Base-by-base conservation (phyloP, 2,329 filamentous ascomycete species). In the Aspergillus ochraceus region DNA sequence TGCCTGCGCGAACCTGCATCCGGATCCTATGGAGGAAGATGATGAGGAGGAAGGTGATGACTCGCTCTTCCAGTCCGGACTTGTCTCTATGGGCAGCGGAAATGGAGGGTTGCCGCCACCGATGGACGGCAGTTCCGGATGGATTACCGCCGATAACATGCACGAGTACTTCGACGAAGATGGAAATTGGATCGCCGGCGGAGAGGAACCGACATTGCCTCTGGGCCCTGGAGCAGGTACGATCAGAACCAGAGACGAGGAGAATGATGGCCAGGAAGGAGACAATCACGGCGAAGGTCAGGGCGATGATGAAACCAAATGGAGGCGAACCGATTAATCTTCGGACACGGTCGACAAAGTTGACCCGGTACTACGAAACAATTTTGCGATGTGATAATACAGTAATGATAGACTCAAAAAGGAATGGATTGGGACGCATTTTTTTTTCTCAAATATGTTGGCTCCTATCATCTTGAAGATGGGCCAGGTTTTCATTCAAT, bases 131-230 rank as follows among this genome's bases (percentile, higher is more conserved):
- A 81, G 80, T 58, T 80, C 79, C 1, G 80, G 80, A 9, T 82
- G 80, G 80, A 81, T 98, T 71, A 98, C 94, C 17, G 90, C 91
- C 9, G 94, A 97, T 58, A 98, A 97, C 69, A 88, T 96, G 73
- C 82, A 89, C 64, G 86, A 96, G 66, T 96, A 87, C 71, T 90
- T 95, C 75, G 90, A 95, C 68, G 87, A 84, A 62, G 84, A 92
- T 9, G 91, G 91, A 2, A 92, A 94, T 71, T 94, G 89, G 85
- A 89, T 90, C 64, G 84, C 80, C 68, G 46, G 81, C 72, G 60
- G 79, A 66, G 72, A 84, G 56, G 70, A 70, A 55, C 73, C 74
- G 55, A 65, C 65, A 53, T 65, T 75, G 59, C 65, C 70, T 12
- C 60, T 81, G 50, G 81, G 80, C 57, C 78, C 89, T 20, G 88